Conservation (phyloP, 345 rosid species). For the Rhodamnia rubescens region DNA sequence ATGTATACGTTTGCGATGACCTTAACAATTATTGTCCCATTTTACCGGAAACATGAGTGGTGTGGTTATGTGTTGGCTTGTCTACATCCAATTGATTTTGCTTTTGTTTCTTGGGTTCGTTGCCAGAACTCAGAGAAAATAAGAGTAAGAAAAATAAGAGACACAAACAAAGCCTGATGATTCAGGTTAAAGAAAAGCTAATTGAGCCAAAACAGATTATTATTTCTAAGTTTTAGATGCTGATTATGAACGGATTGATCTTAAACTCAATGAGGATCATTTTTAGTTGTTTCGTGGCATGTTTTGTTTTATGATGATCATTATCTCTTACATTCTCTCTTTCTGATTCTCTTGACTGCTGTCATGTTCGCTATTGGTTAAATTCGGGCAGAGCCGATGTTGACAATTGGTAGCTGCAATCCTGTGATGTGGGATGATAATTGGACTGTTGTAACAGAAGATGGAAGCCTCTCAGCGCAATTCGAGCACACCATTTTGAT, state of each 20-base stretch:
- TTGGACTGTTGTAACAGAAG: constrained; percentile 89
- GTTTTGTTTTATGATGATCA: background rate
- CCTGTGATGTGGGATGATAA: constrained; percentile 81
- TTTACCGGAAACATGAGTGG: background rate
- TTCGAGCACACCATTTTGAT: constrained; percentile 90
- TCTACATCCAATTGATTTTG: background rate
- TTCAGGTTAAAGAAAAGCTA: background rate
- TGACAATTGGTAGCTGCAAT: constrained; percentile 72
- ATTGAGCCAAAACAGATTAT: background rate
- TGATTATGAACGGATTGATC: background rate
- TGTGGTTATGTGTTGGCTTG: background rate
- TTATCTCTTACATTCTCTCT: background rate
- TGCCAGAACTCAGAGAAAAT: background rate
- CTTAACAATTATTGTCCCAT: background rate
- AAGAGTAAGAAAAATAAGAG: background rate
- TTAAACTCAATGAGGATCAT: background rate
- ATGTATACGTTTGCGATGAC: background rate
- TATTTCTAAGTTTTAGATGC: background rate
- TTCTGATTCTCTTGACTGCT: background rate
- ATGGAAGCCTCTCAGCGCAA: constrained; percentile 83
- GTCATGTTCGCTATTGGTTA: background rate
- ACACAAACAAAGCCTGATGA: background rate
- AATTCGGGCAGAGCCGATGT: constrained; percentile 65
- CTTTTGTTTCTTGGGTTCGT: background rate
- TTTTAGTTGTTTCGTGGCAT: background rate